These are phyloP conservation scores for Tubosaeta sp. DNA, from an alignment of 768 basidiomycete species.

Conservation along the genomic window DNA sequence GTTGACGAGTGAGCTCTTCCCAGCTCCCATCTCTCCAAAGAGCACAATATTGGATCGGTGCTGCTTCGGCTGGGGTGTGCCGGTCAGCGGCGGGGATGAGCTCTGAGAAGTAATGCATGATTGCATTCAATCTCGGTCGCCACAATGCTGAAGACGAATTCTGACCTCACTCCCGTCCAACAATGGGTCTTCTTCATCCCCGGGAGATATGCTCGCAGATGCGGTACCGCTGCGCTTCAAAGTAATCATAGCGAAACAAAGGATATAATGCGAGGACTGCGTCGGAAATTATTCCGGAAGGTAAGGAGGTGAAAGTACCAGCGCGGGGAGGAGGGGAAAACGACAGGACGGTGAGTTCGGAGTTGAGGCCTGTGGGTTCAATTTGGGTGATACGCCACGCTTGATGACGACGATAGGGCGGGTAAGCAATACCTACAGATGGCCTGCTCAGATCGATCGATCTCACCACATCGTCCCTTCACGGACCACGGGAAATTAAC, in stretches of 20 bases:
- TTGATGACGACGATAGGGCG: not conserved
- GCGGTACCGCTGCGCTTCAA: conserved; percentile 3
- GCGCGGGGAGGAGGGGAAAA: not conserved
- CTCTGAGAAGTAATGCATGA: not conserved
- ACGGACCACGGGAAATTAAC: not conserved
- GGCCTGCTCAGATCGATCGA: conserved; percentile 8
- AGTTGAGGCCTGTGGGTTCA: not conserved
- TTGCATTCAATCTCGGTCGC: conserved; percentile 4
- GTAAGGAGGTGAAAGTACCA: not conserved
- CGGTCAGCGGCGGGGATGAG: conserved; percentile 2
- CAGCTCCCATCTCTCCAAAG: conserved; percentile 30
- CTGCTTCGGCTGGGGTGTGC: conserved; percentile 9
- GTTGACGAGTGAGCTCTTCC: conserved; percentile 43
- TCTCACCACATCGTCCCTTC: conserved; percentile 3
- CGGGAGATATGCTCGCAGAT: not conserved
- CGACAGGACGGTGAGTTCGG: not conserved
- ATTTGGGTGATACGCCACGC: conserved; percentile 7
- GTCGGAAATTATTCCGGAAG: conserved; percentile 1
- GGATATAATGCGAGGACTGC: not conserved
- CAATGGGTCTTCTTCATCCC: not conserved
- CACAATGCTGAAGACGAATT: not conserved
- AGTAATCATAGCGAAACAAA: not conserved
- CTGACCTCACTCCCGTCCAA: conserved; percentile 12
- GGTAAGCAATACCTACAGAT: not conserved
- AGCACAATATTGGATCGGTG: conserved; percentile 23